Conservation (phyloP, 768 basidiomycete genomes). For the Nidula microcarpa region DNA sequence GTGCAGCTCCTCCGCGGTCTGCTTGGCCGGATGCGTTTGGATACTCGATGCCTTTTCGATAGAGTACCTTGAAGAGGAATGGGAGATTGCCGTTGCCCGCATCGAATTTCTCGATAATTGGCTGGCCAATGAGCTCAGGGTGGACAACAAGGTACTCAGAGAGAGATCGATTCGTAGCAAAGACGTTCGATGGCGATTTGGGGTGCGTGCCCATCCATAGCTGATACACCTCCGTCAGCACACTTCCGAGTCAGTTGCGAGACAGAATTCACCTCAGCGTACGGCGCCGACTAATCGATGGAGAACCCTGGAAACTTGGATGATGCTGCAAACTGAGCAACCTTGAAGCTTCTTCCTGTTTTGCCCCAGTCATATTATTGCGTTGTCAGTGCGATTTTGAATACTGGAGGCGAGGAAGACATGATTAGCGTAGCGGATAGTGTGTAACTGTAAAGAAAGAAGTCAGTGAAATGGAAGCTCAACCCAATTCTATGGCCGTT, state of each 20-base stretch:
- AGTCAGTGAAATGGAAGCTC: too few species aligned
- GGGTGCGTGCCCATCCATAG: slow-evolving; percentile 99
- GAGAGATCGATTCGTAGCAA: slow-evolving; percentile 35
- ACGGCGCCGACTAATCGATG: slow-evolving; percentile 71
- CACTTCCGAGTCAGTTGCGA: too few species aligned
- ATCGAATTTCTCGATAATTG: slow-evolving; percentile 52
- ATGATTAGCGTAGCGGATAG: too few species aligned
- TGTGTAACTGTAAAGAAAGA: too few species aligned
- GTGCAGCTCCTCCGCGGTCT: slow-evolving; percentile 69
- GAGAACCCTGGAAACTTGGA: slow-evolving; percentile 60
- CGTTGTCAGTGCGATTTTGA: slow-evolving; percentile 79
- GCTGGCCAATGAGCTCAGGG: slow-evolving; percentile 65
- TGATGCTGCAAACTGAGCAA: slow-evolving; percentile 77
- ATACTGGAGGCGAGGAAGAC: slow-evolving; percentile 33
- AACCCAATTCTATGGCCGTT: too few species aligned
- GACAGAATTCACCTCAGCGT: slow-evolving; percentile 73
- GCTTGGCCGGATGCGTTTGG: slow-evolving; percentile 90
- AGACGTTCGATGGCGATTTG: slow-evolving; percentile 48
- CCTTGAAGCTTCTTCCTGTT: slow-evolving; percentile 73
- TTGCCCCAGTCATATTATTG: slow-evolving; percentile 98
- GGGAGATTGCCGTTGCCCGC: slow-evolving; percentile 69
- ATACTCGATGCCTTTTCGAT: slow-evolving; percentile 89
- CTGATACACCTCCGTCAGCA: slow-evolving; percentile 30
- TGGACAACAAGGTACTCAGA: slow-evolving; percentile 61
- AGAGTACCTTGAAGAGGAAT: slow-evolving; percentile 90